Evolutionary conservation across 2,329 filamentous ascomycete species (phyloP).

Genomic region (Aspergillus texensis): DNA sequence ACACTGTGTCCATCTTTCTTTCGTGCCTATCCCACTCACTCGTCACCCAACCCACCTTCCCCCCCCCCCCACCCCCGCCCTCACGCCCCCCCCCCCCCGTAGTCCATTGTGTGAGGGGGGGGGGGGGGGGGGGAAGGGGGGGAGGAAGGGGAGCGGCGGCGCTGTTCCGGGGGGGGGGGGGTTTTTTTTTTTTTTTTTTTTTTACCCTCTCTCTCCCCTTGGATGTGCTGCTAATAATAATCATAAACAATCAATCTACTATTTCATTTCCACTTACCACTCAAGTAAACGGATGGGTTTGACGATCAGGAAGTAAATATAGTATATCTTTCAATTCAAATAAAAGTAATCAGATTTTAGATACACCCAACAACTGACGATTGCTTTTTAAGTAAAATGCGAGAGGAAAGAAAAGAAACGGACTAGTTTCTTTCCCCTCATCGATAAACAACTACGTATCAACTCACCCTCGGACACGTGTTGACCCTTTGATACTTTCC

Average conservation of each 20-base stretch:
- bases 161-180: too few species aligned
- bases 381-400: background rate
- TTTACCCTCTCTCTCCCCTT: background rate
- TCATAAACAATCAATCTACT: background rate
- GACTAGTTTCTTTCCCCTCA: slow-evolving; percentile 1
- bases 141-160: too few species aligned
- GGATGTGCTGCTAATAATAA: background rate
- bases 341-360: background rate
- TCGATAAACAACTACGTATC: background rate
- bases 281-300: background rate
- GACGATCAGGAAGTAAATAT: background rate
- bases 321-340: background rate
- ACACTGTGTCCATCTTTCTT: too few species aligned
- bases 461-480: slow-evolving; percentile 1
- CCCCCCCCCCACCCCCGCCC: too few species aligned
- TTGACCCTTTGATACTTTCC: background rate
- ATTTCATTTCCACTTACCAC: background rate
- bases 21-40: too few species aligned
- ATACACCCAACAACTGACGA: background rate
- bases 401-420: background rate
- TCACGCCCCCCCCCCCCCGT: too few species aligned
- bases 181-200: background rate
- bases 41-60: too few species aligned
- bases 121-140: too few species aligned
- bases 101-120: too few species aligned